Evolutionary conservation across 441 rosid species (phyloP).

Genomic region (Mallotus japonicus): DNA sequence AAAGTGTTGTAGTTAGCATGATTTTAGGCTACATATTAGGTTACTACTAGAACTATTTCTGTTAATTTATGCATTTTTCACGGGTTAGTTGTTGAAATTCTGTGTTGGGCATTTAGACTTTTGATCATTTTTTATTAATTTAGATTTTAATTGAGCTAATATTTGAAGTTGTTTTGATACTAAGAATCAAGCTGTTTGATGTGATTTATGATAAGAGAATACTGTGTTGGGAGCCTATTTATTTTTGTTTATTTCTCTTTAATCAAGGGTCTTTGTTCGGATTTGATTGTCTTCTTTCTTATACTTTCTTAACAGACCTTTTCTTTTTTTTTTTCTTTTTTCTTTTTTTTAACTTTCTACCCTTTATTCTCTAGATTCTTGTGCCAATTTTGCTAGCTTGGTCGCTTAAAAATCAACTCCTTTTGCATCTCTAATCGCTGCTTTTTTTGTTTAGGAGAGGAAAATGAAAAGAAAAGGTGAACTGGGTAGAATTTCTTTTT

Average conservation of each 20-base stretch:
- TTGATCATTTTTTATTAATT: too few relatives aligned
- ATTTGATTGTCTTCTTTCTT: conserved; percentile 21
- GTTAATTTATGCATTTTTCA: background rate
- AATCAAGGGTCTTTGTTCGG: conserved; percentile 23
- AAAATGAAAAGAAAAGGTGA: background rate
- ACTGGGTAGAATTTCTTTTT: background rate
- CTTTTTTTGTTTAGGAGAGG: background rate
- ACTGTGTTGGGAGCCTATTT: conserved; percentile 5
- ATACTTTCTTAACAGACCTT: conserved; percentile 10
- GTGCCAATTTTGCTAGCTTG: conserved; percentile 11
- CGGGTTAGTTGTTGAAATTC: background rate
- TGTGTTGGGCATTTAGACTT: too few relatives aligned
- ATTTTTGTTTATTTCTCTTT: conserved; percentile 20
- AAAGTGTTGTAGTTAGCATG: background rate
- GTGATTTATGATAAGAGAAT: conserved; percentile 37
- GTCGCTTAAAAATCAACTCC: background rate
- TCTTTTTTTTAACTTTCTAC: too few relatives aligned
- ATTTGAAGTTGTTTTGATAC: background rate
- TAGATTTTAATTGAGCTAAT: background rate
- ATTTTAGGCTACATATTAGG: background rate
- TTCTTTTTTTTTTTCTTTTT: background rate
- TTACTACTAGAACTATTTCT: background rate
- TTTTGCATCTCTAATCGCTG: conserved; percentile 11
- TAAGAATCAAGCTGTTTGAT: conserved; percentile 26
- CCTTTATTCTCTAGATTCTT: background rate